Evolutionary conservation across 2,329 filamentous ascomycete genomes (phyloP), one percentile per base, ranked within the genome.

Genomic region (Penicillium digitatum): DNA sequence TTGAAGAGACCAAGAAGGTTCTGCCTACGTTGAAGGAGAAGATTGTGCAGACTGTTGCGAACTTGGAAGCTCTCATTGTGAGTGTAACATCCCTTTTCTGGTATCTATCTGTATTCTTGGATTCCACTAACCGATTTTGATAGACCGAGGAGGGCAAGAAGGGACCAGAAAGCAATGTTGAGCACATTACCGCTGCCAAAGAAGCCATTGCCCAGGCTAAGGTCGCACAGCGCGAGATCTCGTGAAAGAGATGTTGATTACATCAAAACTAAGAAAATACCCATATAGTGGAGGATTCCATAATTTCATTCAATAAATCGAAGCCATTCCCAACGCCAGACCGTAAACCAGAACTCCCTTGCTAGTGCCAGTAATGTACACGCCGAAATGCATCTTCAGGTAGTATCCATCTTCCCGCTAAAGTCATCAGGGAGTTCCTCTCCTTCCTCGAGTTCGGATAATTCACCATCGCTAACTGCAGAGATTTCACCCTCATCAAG

Each of bases 1-100:
- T 91, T n/a, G 85, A 91, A 62, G 89, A 99, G 76, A 97, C 94
- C 9, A 88, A 88, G 70, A 88, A 86, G 53, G 84, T 97, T 27
- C 88, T 97, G 65, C 87, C 81, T 2, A 84, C 84, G 1, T 76
- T 97, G 62, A 82, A 82, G 65, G 72, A 83, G 67, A 87, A 89
- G 67, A 90, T 96, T 64, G 75, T 74, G 43, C 84, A 87, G 53
- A 87, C 90, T 1, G 77, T 92, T 38, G 78, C 82, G 54, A 89
- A 86, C 69, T 79, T 96, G 46, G 85, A 95, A 75, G 82, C 87
- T 62, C 81, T 90, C 72, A 78, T 96, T 64, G 89, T 91, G 64
- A 77, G 82, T 83, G 79, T 64, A 31, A 31, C 42, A 20, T 43
- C 18, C 20, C 10, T 35, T 11, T 37, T 32, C 27, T 24, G 26